Conservation (phyloP, 805 yeast genomes). For the Cyberlindnera euphorbiiphila region DNA sequence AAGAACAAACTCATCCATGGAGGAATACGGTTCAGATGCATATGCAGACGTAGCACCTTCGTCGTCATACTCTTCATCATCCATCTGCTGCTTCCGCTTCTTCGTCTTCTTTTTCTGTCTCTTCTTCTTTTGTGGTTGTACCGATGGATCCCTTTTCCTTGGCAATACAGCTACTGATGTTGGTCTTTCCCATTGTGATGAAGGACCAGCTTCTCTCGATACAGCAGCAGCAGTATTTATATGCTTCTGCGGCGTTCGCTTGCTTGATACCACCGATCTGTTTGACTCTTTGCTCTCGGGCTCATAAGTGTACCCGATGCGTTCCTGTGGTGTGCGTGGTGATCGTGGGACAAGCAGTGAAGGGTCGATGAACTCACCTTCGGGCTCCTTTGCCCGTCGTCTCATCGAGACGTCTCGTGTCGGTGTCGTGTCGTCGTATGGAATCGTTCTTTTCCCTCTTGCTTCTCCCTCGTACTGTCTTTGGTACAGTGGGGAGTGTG, state of each 20-base stretch:
- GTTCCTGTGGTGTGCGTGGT: constrained; percentile 6
- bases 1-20: constrained; percentile 5
- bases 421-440: background rate
- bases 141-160: background rate
- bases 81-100: background rate
- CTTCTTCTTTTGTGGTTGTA: background rate
- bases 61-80: constrained; percentile 4
- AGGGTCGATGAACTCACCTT: constrained; percentile 4
- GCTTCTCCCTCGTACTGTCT: background rate
- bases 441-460: background rate
- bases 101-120: constrained; percentile 2
- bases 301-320: constrained; percentile 6
- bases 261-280: constrained; percentile 14
- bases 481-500: constrained; percentile 11
- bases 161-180: background rate
- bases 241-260: constrained; percentile 9
- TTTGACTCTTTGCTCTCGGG: constrained; percentile 10
- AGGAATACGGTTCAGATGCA: constrained; percentile 2
- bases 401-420: background rate
- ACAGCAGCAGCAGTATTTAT: background rate
- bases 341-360: background rate
- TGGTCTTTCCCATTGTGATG: background rate
- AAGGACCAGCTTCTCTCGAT: too few relatives aligned
- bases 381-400: background rate
- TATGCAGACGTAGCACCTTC: background rate